Base-by-base conservation (phyloP, 2,329 filamentous ascomycete species). In the Cladosporium sp. region DNA sequence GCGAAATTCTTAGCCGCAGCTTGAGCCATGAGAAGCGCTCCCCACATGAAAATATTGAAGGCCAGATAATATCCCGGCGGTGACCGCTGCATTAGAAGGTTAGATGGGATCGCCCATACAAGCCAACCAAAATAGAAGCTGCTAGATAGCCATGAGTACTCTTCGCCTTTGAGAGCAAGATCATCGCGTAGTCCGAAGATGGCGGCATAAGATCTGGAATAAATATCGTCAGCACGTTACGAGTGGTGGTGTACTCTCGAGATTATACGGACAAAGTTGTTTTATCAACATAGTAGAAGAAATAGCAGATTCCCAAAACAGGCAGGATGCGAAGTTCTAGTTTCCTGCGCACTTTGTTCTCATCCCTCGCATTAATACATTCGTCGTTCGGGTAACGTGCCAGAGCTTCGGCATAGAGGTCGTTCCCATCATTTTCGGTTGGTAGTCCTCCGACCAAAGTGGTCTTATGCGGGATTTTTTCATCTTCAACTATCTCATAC, bases 111-210 rank as follows among this genome's bases (percentile, higher is more conserved):
- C 6, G 86, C 83, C 28, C 82, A 82, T 59, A 85, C 74, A 58
- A 84, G 71, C 54, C 83, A 80, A 4, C 82, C 84, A 44, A 87
- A 83, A 64, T 84, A 88, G 64, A 87, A 82, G 22, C 82, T 79
- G 0, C 83, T 85, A 3, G 83, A 83, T 17, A 83, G 70, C 70
- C 84, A 84, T 45, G 81, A 82, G 67, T 87, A 87, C 51, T 87
- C 78, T 59, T 87, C 85, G 83, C 83, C 2, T 83, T 75, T 8
- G 76, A 74, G 75, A 0, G 78, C 72, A 6, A 84, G 74, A 58
- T 86, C 83, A 51, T 77, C 70, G 20, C 70, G 74, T 6, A 89
- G 68, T 3, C 84, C 83, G 84, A 88, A 88, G 54, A 88, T 83
- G 59, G 80, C 81, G n/a, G 83, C 83, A 35, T 65, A 59, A 86